Conservation (phyloP, 2,329 filamentous ascomycete species). For the Microdochium paspali region DNA sequence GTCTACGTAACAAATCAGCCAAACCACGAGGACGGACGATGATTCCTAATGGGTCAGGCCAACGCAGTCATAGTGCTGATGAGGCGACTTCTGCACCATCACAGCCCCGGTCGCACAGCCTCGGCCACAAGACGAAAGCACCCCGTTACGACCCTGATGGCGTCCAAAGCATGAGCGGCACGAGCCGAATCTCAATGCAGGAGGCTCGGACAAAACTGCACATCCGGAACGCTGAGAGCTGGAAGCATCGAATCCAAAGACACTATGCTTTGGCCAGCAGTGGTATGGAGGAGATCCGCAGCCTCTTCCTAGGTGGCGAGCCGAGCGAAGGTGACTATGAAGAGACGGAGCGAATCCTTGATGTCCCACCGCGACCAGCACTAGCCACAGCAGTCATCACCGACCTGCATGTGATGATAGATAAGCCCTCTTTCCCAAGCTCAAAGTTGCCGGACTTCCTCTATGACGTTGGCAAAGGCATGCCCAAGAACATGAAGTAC, state of each 20-base stretch:
- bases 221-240: constrained; percentile 76
- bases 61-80: constrained; percentile 49
- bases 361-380: constrained; percentile 75
- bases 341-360: constrained; percentile 76
- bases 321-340: constrained; percentile 73
- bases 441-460: constrained; percentile 76
- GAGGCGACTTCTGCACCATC: constrained; percentile 14
- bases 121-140: constrained; percentile 28
- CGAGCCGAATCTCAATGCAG: constrained; percentile 61
- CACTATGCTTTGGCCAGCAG: constrained; percentile 60
- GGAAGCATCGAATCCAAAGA: constrained; percentile 83
- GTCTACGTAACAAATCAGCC: constrained; percentile 45
- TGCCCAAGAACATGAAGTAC: constrained; percentile 87
- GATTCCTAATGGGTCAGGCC: constrained; percentile 23
- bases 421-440: constrained; percentile 87
- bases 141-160: constrained; percentile 75
- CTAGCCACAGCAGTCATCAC: constrained; percentile 73
- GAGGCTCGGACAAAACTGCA: constrained; percentile 71
- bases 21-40: constrained; percentile 27
- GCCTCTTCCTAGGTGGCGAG: constrained; percentile 73
- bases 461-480: constrained; percentile 87
- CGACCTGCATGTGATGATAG: constrained; percentile 75
- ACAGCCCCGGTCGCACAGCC: constrained; percentile 20
- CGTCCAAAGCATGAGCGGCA: constrained; percentile 58
- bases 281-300: constrained; percentile 70